Percentiles rank a stretch among this genome's conserved stretches.
Evolutionary conservation across 805 yeast genomes (phyloP).

Genomic region (Nadsonia fulvescens): DNA sequence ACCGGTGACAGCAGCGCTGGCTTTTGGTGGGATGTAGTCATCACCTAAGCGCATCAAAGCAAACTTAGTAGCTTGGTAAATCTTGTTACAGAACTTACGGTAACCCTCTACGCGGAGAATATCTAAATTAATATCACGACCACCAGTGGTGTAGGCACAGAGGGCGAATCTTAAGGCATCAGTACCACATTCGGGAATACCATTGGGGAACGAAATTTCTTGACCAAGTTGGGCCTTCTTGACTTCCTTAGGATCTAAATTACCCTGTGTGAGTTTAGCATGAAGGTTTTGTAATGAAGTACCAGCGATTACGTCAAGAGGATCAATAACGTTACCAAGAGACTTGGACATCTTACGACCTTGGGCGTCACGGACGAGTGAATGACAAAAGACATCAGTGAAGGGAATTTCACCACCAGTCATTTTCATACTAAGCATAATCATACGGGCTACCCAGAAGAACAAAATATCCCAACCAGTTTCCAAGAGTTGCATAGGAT

Average conservation of each 20-base stretch:
- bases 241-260: slow-evolving; percentile 76
- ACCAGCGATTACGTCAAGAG: slow-evolving; percentile 85
- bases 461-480: slow-evolving; percentile 99
- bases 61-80: slow-evolving; percentile 95
- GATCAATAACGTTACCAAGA: slow-evolving; percentile 91
- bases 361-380: slow-evolving; percentile 96
- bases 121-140: slow-evolving; percentile 92
- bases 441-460: slow-evolving; percentile 98
- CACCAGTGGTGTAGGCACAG: slow-evolving; percentile 97
- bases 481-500: slow-evolving; percentile 87
- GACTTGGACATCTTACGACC: slow-evolving; percentile 99
- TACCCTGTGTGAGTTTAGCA: slow-evolving; percentile 59
- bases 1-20: slow-evolving; percentile 40
- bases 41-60: slow-evolving; percentile 85
- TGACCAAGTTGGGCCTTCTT: slow-evolving; percentile 81
- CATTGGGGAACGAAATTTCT: slow-evolving; percentile 76
- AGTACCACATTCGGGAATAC: slow-evolving; percentile 98
- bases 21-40: slow-evolving; percentile 67
- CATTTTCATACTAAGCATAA: slow-evolving; percentile 72
- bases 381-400: slow-evolving; percentile 94
- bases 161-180: slow-evolving; percentile 96
- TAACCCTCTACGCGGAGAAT: slow-evolving; percentile 95
- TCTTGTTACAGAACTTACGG: slow-evolving; percentile 98
- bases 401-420: slow-evolving; percentile 88
- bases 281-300: slow-evolving; percentile 64